Evolutionary conservation across 306 rosid genomes (phyloP), one percentile per base, ranked within the genome.

Genomic region (Castanospermum australe): DNA sequence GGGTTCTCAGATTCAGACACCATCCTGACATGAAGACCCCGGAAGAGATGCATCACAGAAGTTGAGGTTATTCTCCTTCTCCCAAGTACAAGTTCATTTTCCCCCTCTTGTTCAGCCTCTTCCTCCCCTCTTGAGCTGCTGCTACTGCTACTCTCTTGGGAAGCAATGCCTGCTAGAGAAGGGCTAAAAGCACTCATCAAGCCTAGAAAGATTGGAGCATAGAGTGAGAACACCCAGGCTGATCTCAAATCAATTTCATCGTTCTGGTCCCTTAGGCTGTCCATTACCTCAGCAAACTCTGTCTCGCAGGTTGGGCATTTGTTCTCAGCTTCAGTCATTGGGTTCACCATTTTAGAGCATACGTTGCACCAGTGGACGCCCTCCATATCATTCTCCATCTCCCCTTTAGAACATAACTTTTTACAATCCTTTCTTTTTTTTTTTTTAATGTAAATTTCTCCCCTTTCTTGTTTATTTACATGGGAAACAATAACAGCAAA

Each of bases 301-400:
- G 83, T 80, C 30, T 71, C 81, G 21, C 89, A 86, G 13, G 80
- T 61, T 38, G 89, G 87, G 48, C 89, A 86, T 45, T 83, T 67
- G 72, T 83, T 83, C 64, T 66, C 81, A 24, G 17, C 63, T 51
- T 83, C 80, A 36, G 2, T 83, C 21, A 59, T 67, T 59, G 89
- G 85, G 1, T 63, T 76, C 57, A 86, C 89, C 89, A 77, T 79
- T 33, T 83, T 72, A 4, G 68, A 86, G 76, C 89, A 86, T 62
- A 67, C 72, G 81, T 81, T 65, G 56, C 89, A 86, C 89, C 87
- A 83, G 0, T 80, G 69, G 33, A 79, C 71, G 51, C 84, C 82
- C 28, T 80, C 83, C 78, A 71, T 76, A 20, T 71, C 65, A 65
- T 79, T 72, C 77, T 77, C 87, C 87, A 83, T 83, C 52, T 65